These are phyloP conservation scores for Botryobasidium botryosum DNA, from an alignment of 768 basidiomycete genomes.

Conservation along the genomic window DNA sequence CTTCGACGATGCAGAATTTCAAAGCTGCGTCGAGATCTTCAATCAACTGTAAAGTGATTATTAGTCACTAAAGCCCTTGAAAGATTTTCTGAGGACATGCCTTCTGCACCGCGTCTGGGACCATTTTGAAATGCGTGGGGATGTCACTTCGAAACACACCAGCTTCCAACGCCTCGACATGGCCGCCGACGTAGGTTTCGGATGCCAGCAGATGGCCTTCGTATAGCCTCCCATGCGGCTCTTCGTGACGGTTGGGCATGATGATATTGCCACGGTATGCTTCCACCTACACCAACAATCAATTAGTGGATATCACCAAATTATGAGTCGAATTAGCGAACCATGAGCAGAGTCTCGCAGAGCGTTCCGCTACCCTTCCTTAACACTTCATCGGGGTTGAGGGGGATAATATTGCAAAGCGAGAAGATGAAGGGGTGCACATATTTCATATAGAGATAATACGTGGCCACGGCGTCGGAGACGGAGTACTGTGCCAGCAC, in stretches of 20 bases:
- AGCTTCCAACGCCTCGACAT: conserved; percentile 95
- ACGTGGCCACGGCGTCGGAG: conserved; percentile 99
- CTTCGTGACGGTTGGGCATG: conserved; percentile 96
- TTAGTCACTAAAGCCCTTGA: not conserved
- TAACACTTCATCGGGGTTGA: conserved; percentile 90
- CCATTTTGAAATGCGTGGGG: conserved; percentile 84
- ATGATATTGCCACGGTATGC: conserved; percentile 83
- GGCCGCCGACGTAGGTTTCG: conserved; percentile 97
- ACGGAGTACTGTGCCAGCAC: conserved; percentile 93
- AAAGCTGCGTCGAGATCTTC: conserved; percentile 87
- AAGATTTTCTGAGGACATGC: conserved; percentile 29
- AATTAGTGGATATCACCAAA: not conserved
- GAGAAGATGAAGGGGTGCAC: conserved; percentile 99
- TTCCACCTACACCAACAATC: conserved; percentile 51
- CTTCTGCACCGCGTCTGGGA: conserved; percentile 70
- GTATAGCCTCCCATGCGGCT: conserved; percentile 77
- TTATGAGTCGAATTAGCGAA: conserved; percentile 23
- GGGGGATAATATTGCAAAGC: conserved; percentile 94
- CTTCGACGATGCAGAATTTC: conserved; percentile 73
- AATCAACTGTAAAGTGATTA: conserved; percentile 43
- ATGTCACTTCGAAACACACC: conserved; percentile 98
- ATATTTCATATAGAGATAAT: conserved; percentile 99
- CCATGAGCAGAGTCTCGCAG: conserved; percentile 96
- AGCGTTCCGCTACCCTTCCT: conserved; percentile 93
- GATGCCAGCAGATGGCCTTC: conserved; percentile 94